Evolutionary conservation across 139 green algal species (phyloP).

Genomic region (Haematococcus lacustris): DNA sequence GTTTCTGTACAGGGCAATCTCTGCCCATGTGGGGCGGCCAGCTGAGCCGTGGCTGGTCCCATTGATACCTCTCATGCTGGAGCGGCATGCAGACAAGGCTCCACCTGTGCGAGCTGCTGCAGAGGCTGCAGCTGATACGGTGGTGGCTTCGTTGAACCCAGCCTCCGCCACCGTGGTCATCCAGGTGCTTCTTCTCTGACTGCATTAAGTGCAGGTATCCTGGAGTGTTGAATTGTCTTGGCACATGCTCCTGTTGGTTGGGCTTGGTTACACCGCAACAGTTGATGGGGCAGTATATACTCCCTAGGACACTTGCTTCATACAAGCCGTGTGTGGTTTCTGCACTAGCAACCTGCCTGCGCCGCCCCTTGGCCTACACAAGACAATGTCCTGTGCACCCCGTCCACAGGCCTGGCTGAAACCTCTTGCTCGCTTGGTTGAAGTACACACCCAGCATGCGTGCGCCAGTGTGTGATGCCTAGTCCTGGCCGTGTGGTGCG

Average conservation of each 20-base stretch:
- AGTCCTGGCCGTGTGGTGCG: not conserved
- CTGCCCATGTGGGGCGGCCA: slow-evolving; percentile 17
- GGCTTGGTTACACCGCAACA: not conserved
- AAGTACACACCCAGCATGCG: not conserved
- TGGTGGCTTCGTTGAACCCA: slow-evolving; percentile 12
- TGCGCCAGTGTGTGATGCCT: not conserved
- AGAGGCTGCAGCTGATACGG: slow-evolving; percentile 26
- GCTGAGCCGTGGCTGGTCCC: slow-evolving; percentile 65
- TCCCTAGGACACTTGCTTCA: not conserved
- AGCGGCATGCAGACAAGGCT: slow-evolving; percentile 64
- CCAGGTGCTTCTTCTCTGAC: not conserved
- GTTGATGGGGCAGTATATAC: not conserved
- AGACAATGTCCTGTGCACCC: not conserved
- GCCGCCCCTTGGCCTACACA: not conserved
- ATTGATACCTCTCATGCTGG: slow-evolving; percentile 51
- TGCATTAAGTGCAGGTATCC: slow-evolving; percentile 7
- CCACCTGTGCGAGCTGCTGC: slow-evolving; percentile 44
- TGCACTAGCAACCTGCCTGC: no score
- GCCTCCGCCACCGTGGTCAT: slow-evolving; percentile 19
- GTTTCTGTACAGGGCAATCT: slow-evolving; percentile 27
- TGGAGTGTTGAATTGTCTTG: not conserved
- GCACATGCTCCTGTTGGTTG: no score
- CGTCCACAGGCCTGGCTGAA: not conserved
- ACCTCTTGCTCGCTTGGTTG: not conserved
- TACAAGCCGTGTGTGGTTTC: no score